Conservation (phyloP, 2,329 filamentous ascomycete genomes). For the Diplodia sapinea region DNA sequence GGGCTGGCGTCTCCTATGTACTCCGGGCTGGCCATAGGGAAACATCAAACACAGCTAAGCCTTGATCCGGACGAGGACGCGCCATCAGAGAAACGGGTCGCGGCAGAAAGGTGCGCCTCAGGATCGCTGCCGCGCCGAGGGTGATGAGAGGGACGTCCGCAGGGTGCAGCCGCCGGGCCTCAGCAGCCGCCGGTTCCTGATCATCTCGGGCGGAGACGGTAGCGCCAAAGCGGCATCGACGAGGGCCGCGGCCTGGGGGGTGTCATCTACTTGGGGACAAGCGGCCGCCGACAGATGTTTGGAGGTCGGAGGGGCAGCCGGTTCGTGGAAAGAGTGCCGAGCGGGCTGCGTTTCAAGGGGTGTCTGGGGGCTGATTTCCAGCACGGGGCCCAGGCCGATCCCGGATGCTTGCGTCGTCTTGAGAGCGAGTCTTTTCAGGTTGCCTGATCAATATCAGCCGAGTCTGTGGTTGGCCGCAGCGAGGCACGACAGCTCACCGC, state of each 20-base stretch:
- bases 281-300: slow-evolving; percentile 13
- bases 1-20: slow-evolving; percentile 19
- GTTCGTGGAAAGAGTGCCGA: slow-evolving; percentile 22
- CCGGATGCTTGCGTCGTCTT: slow-evolving; percentile 22
- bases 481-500: not conserved
- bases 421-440: not conserved
- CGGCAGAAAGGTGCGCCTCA: slow-evolving; percentile 4
- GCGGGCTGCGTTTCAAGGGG: slow-evolving; percentile 22
- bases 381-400: slow-evolving; percentile 20
- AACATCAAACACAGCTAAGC: slow-evolving; percentile 25
- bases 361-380: slow-evolving; percentile 12
- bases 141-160: slow-evolving; percentile 1
- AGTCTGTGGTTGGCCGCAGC: not conserved
- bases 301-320: not conserved
- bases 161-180: slow-evolving; percentile 9
- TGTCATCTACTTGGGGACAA: slow-evolving; percentile 23
- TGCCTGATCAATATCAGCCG: not conserved
- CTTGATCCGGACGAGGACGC: slow-evolving; percentile 13
- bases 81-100: not conserved
- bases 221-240: not conserved
- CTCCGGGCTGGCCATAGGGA: not conserved
- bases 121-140: not conserved
- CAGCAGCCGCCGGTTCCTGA: slow-evolving; percentile 16
- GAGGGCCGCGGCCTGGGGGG: not conserved
- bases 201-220: slow-evolving; percentile 8